Evolutionary conservation across 148 eudicot genomes (phyloP).

Genomic region (Diospyros lotus): DNA sequence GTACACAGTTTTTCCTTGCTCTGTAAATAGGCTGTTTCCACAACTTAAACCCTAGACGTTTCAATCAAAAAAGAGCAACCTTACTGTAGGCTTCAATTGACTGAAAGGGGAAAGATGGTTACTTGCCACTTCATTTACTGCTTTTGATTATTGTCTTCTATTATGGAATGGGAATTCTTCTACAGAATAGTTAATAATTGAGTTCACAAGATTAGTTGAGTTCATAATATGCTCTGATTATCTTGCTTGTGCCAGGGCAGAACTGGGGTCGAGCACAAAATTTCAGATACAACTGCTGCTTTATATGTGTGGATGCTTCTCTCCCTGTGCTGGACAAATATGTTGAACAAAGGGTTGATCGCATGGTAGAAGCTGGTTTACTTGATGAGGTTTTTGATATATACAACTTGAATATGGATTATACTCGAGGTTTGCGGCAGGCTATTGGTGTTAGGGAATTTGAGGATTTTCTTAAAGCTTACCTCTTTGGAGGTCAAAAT

Average conservation of each 20-base stretch:
- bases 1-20: too few relatives aligned
- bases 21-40: too few relatives aligned
- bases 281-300: conserved; percentile 76
- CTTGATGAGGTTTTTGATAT: conserved; percentile 74
- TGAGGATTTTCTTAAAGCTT: conserved; percentile 56
- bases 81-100: neutral
- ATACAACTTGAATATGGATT: conserved; percentile 67
- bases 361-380: conserved; percentile 79
- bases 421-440: conserved; percentile 89
- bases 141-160: neutral
- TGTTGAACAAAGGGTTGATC: conserved; percentile 77
- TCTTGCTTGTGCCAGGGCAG: conserved; percentile 75
- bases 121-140: neutral
- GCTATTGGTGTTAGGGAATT: conserved; percentile 95
- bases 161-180: neutral
- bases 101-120: neutral
- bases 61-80: too few relatives aligned
- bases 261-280: conserved; percentile 86
- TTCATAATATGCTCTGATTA: conserved; percentile 3
- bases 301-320: conserved; percentile 82
- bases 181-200: neutral
- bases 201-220: neutral
- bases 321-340: conserved; percentile 64
- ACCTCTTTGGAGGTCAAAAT: conserved; percentile 25
- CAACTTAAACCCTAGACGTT: too few relatives aligned